A percentile compares a stretch with the other conserved stretches of the same genome.
phyloP scores from a whole-genome alignment of 257 asterid genomes.

The Solanum peruvianum region DNA sequence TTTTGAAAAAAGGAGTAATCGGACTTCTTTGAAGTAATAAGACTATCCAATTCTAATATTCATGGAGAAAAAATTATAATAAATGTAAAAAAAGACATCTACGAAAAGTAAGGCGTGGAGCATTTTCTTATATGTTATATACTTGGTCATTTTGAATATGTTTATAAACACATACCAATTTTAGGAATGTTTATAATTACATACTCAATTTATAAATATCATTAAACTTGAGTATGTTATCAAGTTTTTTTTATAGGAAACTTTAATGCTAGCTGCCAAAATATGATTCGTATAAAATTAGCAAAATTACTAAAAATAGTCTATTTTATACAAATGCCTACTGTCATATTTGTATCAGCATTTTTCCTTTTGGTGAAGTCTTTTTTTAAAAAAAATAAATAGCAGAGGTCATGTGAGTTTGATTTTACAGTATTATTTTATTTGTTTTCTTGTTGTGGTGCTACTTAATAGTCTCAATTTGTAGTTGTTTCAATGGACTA shows the following conservation, averaged over 20 bases:
- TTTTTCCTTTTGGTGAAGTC: neutral
- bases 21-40: too few species aligned
- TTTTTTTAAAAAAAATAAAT: too few species aligned
- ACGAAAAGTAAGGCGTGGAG: too few species aligned
- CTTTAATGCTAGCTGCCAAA: neutral
- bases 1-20: too few species aligned
- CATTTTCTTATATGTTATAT: too few species aligned
- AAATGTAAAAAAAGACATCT: too few species aligned
- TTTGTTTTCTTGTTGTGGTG: neutral
- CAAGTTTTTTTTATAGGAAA: too few species aligned
- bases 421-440: neutral
- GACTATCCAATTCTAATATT: too few species aligned
- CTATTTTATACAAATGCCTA: neutral
- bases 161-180: neutral
- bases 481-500: neutral
- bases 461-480: neutral
- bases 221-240: neutral
- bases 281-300: too few species aligned
- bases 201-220: neutral
- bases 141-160: neutral
- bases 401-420: neutral
- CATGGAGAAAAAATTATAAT: too few species aligned
- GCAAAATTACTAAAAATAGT: neutral
- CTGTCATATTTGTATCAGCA: neutral
- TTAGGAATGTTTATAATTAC: neutral